Evolutionary conservation across 2,329 filamentous ascomycete species (phyloP).

Genomic region (Westerdykella ornata): DNA sequence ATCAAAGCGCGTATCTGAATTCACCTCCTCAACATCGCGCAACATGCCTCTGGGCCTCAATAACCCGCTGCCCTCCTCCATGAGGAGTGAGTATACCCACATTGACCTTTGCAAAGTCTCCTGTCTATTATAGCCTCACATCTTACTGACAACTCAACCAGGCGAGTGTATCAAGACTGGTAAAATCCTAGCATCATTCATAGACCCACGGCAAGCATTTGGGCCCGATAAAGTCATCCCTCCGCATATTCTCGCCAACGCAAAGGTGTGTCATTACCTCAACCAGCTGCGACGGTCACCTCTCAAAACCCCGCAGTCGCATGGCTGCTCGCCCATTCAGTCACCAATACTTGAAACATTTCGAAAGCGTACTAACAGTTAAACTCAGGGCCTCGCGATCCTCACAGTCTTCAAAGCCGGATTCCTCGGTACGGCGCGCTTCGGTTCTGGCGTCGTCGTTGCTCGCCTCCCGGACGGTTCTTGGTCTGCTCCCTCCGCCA

Average conservation of each 20-base stretch:
- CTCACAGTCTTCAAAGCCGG: conserved; percentile 83
- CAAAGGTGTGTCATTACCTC: conserved; percentile 76
- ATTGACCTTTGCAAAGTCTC: background rate
- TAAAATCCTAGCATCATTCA: conserved; percentile 90
- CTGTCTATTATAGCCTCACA: conserved; percentile 12
- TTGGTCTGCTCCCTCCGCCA: conserved; percentile 77
- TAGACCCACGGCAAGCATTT: conserved; percentile 88
- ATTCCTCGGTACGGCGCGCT: conserved; percentile 74
- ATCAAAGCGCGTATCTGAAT: background rate
- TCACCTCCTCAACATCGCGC: background rate
- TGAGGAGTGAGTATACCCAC: conserved; percentile 42
- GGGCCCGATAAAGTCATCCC: conserved; percentile 97
- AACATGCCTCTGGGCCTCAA: conserved; percentile 46
- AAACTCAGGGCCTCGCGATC: conserved; percentile 63
- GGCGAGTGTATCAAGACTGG: conserved; percentile 97
- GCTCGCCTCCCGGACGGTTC: conserved; percentile 68
- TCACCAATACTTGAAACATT: conserved; percentile 2
- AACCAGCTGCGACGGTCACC: too few relatives aligned
- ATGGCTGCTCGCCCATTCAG: background rate
- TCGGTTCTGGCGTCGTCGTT: conserved; percentile 76
- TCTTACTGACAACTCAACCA: conserved; percentile 42
- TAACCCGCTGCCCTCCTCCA: conserved; percentile 49
- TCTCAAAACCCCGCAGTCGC: conserved; percentile 2
- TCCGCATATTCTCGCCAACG: conserved; percentile 77
- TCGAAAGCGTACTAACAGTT: conserved; percentile 3